Base-by-base conservation (phyloP, 768 basidiomycete species). In the Kwoniella botswanensis region DNA sequence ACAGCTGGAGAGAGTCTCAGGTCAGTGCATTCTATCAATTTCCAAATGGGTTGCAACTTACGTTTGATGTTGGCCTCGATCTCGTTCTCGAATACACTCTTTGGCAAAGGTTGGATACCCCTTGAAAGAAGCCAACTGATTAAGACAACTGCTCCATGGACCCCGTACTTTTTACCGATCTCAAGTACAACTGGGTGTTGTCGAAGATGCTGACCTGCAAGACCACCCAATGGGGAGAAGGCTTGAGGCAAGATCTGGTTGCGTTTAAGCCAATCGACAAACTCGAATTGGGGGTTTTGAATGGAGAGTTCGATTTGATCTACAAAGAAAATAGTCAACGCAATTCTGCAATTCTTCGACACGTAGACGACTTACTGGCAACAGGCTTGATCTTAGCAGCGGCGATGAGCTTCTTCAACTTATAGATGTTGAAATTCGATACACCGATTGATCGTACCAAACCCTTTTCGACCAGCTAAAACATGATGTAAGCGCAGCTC, bases 231-330 rank as follows among this genome's bases (percentile, higher is more conserved):
- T 1, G 91, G 91, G 13, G 91, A 92, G 84, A 91, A 92, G 12
- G 92, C 90, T 76, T 92, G 89, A 3, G 92, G 86, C 15, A 92
- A 85, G 21, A 92, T 76, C 18, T 85, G 85, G 69, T 90, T 87
- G 57, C 89, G 88, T 79, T 89, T 88, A 1, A 90, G 85, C 90
- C 90, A 93, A 84, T 89, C 82, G 55, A 93, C 77, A n/a, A 93
- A 85, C 68, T 92, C 91, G 0, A 89, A 89, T 77, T 93, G 92
- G 22, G 92, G 91, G 78, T 89, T 87, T 87, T 88, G 91, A 83
- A 88, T 92, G 82, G 85, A 92, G 57, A 93, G 86, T 77, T 93
- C 92, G 42, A 93, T 88, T 80, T 93, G 92, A 80, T 93, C 92
- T 69, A 91, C 86, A n/a, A 87, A 0, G 90, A 89, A 68, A 85